Percentiles rank a stretch among this genome's conserved stretches.
These are phyloP conservation scores for Balakata baccata DNA, from an alignment of 345 rosid species.

Conservation along the genomic window DNA sequence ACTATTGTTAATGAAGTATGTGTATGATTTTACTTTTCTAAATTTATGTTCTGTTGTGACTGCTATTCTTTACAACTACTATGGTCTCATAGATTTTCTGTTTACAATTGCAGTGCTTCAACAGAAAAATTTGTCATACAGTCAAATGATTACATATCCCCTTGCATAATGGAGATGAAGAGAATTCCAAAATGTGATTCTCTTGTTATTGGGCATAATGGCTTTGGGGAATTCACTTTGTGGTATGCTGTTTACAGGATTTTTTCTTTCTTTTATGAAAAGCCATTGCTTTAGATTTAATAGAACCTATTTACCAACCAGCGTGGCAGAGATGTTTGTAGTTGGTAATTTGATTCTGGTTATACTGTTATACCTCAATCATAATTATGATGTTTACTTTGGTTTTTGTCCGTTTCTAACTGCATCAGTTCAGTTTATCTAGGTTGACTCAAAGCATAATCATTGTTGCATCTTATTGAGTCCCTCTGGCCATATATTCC, in stretches of 20 bases:
- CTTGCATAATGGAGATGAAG: constrained; percentile 68
- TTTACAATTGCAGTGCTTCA: constrained; percentile 47
- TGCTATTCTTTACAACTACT: constrained; percentile 1
- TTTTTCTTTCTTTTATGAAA: constrained; percentile 6
- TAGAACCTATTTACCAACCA: not conserved
- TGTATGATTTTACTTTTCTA: constrained; percentile 2
- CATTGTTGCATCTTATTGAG: not conserved
- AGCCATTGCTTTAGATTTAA: not conserved
- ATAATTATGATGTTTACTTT: not conserved
- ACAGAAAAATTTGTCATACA: constrained; percentile 49
- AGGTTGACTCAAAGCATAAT: not conserved
- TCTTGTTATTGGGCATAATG: constrained; percentile 71
- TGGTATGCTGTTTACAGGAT: constrained; percentile 51
- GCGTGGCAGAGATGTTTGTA: not conserved
- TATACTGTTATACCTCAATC: not conserved
- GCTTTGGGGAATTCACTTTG: constrained; percentile 67
- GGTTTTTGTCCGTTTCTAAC: not conserved
- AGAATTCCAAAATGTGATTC: constrained; percentile 56
- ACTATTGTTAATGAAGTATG: not conserved
- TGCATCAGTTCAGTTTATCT: not conserved
- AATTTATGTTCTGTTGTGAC: not conserved
- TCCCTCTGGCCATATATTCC: not conserved
- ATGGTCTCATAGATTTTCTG: constrained; percentile 9
- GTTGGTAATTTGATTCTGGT: not conserved
- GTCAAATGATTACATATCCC: constrained; percentile 39